Base-by-base conservation (phyloP, 2,329 filamentous ascomycete species). In the Huntiella moniliformis region DNA sequence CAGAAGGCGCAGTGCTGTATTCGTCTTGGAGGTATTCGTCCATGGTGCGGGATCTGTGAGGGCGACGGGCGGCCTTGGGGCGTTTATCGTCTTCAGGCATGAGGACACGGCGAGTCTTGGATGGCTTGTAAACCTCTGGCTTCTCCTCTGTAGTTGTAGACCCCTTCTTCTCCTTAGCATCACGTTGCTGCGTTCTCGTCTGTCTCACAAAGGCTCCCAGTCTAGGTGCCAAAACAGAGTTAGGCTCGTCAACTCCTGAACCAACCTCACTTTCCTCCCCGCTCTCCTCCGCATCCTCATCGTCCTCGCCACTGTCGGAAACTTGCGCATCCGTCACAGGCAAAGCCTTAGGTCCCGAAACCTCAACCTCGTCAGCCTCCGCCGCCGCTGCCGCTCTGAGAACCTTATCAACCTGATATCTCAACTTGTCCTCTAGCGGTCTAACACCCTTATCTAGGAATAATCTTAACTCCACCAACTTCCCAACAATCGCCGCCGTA, bases 361-460 rank as follows among this genome's bases (percentile, higher is more conserved):
- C 13, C 7, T 34, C 44, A n/a, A 44, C 42, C 13, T 32, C 38
- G 13, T 56, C 63, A 55, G 61, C 66, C 51, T 78, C 71, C 3
- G 74, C 71, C 53, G 88, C 79, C 51, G 93, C 82, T 33, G 86
- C 86, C 0, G 85, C 83, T 52, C 85, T 81, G 15, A 98, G 69
- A 18, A 95, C 86, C 58, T 93, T 91, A 61, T 96, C 88, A 56
- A 98, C 85, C 59, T 95, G 87, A 62, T 95, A 98, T 53, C 86
- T 88, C 51, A 98, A 64, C 55, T 87, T 82, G 53, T 81, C 80
- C 62, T 98, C 92, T 12, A 96, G 65, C 0, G 91, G 91, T 12
- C 83, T 77, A 3, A 94, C 82, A 53, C 91, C 92, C 58, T 86
- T 86, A 57, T 98, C 92, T 1, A 98, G 68, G 58, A 92, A 96